phyloP scores from a whole-genome alignment of 805 yeast genomes.

The Saccharomycopsis fermentans region DNA sequence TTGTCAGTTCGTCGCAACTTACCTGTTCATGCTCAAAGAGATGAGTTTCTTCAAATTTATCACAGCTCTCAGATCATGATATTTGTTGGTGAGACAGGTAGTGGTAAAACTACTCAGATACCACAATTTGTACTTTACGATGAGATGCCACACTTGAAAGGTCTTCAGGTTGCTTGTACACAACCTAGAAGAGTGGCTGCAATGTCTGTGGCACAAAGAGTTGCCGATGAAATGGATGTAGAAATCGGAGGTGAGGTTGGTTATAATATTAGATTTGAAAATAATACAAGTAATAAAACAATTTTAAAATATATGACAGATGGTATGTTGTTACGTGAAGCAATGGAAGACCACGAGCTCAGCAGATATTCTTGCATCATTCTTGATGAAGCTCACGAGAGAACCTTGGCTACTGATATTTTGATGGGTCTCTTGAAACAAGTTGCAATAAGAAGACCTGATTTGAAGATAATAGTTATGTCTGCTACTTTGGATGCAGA shows the following conservation, averaged over 20 bases:
- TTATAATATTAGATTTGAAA: slow-evolving; percentile 88
- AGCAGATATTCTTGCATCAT: slow-evolving; percentile 78
- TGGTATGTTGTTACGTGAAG: slow-evolving; percentile 95
- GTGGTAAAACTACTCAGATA: slow-evolving; percentile 97
- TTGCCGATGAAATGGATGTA: slow-evolving; percentile 96
- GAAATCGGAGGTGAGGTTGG: slow-evolving; percentile 90
- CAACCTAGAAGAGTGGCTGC: slow-evolving; percentile 98
- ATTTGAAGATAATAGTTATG: slow-evolving; percentile 87
- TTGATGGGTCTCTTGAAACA: slow-evolving; percentile 90
- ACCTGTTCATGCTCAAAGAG: slow-evolving; percentile 91
- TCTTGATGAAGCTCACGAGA: slow-evolving; percentile 96
- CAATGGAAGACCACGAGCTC: slow-evolving; percentile 90
- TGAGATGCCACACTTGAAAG: slow-evolving; percentile 80
- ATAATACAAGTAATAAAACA: slow-evolving; percentile 71
- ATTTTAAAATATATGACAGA: slow-evolving; percentile 94
- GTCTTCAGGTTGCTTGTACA: slow-evolving; percentile 64
- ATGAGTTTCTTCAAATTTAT: slow-evolving; percentile 74
- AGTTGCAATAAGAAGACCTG: slow-evolving; percentile 69
- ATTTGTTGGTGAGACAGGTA: slow-evolving; percentile 98
- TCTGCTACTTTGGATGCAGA: slow-evolving; percentile 97
- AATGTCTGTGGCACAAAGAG: slow-evolving; percentile 96
- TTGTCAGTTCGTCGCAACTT: slow-evolving; percentile 70
- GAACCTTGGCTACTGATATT: slow-evolving; percentile 94
- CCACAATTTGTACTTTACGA: slow-evolving; percentile 78
- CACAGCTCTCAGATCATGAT: slow-evolving; percentile 92